A percentile compares a stretch with the other conserved stretches of the same genome.
These are phyloP conservation scores for Striga hermonthica DNA, from an alignment of 305 asterid species.

Conservation along the genomic window DNA sequence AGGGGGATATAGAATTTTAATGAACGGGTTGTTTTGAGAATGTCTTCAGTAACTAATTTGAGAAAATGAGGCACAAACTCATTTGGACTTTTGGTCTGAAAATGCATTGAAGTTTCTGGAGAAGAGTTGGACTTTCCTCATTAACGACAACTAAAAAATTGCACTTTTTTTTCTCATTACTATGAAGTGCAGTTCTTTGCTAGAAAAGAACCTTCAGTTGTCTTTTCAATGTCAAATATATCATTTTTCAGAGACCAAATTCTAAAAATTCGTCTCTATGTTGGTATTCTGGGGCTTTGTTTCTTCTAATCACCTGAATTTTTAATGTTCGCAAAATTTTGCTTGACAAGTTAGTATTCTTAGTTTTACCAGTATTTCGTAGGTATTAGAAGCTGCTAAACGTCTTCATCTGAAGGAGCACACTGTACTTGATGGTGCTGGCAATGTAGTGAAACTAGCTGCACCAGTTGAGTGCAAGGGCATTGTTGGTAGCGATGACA, in stretches of 20 bases:
- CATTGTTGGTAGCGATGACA: slow-evolving; percentile 91
- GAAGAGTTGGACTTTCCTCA: too few species aligned
- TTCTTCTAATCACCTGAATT: slow-evolving; percentile 2
- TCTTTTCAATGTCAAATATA: background rate
- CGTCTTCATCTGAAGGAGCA: slow-evolving; percentile 86
- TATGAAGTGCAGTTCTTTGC: background rate
- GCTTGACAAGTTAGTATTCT: background rate
- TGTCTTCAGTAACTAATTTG: background rate
- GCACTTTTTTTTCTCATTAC: too few species aligned
- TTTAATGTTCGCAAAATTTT: slow-evolving; percentile 6
- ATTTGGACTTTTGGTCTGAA: background rate
- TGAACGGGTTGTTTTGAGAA: background rate
- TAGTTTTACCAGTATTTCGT: slow-evolving; percentile 3
- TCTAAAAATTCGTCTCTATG: background rate
- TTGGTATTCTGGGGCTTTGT: slow-evolving; percentile 2
- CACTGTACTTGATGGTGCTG: slow-evolving; percentile 73
- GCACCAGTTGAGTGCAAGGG: slow-evolving; percentile 98
- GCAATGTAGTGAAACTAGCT: slow-evolving; percentile 70
- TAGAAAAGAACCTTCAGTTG: slow-evolving; percentile 2
- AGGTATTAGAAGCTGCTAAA: slow-evolving; percentile 86
- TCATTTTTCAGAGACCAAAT: too few species aligned
- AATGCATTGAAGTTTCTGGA: background rate
- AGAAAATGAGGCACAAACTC: background rate
- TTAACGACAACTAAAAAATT: too few species aligned
- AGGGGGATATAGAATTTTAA: too few species aligned